Evolutionary conservation across 1,139 yeast species (phyloP).

Genomic region (Suhomyces yuchorum): DNA sequence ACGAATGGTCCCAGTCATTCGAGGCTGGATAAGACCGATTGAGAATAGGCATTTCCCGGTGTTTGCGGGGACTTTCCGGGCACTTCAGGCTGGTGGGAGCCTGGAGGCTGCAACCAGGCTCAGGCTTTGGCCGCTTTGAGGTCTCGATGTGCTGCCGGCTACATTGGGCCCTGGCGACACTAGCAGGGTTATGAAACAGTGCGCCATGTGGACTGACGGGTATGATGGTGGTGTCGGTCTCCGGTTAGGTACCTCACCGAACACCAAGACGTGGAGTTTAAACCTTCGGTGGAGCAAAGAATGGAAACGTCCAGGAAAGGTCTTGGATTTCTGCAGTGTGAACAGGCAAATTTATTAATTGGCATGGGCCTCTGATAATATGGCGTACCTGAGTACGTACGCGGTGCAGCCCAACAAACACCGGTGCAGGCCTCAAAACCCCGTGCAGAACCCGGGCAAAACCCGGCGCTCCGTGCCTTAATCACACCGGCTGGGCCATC

Average conservation of each 20-base stretch:
- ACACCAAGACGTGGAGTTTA: not conserved
- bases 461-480: no score
- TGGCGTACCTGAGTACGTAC: not conserved
- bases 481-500: no score
- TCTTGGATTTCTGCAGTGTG: not conserved
- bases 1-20: not conserved
- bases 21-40: no score
- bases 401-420: not conserved
- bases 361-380: not conserved
- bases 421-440: not conserved
- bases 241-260: not conserved
- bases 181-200: not conserved
- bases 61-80: no score
- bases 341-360: not conserved
- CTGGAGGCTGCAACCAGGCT: no score
- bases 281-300: not conserved
- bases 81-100: no score
- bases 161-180: no score
- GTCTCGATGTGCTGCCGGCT: no score
- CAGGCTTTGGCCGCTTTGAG: no score
- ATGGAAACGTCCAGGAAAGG: not conserved
- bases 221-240: not conserved
- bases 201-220: not conserved
- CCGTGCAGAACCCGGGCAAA: not conserved
- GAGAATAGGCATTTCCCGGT: no score